Conservation (phyloP, 2,329 filamentous ascomycete species). For the Aspergillus proliferans region DNA sequence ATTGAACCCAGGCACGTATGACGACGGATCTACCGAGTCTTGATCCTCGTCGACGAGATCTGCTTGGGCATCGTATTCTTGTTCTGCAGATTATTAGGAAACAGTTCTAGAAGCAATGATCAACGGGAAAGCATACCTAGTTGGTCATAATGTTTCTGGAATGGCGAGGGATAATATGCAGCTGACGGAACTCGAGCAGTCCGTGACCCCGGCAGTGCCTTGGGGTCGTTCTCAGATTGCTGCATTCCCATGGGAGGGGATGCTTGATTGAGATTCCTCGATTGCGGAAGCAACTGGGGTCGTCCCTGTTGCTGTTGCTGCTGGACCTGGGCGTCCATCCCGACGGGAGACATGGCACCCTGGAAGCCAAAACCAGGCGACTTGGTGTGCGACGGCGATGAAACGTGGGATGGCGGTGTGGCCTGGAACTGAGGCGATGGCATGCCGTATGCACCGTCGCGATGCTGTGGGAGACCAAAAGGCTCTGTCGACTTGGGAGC, state of each 20-base stretch:
- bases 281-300: conserved; percentile 40
- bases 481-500: conserved; percentile 57
- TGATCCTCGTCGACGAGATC: conserved; percentile 82
- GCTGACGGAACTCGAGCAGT: conserved; percentile 38
- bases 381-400: conserved; percentile 57
- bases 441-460: conserved; percentile 31
- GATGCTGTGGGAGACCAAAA: conserved; percentile 45
- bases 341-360: conserved; percentile 57
- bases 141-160: conserved; percentile 92
- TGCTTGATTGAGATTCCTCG: conserved; percentile 28
- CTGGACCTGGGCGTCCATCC: conserved; percentile 46
- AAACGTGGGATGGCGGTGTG: conserved; percentile 72
- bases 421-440: conserved; percentile 70
- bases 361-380: conserved; percentile 58
- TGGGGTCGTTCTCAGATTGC: conserved; percentile 32
- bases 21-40: conserved; percentile 61
- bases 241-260: conserved; percentile 30
- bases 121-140: conserved; percentile 76
- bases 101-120: conserved; percentile 47
- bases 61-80: conserved; percentile 89
- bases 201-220: conserved; percentile 27
- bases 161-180: conserved; percentile 74
- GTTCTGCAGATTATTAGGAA: conserved; percentile 57
- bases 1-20: conserved; percentile 54
- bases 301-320: conserved; percentile 37